phyloP scores from a whole-genome alignment of 2,329 filamentous ascomycete species.

The Cladosporium cucumerinum region DNA sequence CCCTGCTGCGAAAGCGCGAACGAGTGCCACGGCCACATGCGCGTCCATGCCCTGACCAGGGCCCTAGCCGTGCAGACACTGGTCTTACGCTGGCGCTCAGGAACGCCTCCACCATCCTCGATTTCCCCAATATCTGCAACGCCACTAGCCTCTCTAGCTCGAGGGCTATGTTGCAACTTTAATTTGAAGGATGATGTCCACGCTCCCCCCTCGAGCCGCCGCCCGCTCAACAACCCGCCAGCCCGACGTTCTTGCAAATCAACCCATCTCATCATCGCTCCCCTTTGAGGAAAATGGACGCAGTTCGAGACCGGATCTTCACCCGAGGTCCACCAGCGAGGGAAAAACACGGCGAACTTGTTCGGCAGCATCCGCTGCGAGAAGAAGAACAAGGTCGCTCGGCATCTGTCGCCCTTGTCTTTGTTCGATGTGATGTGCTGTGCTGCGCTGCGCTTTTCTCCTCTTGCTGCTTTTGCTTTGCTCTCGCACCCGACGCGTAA shows the following conservation, averaged over 20 bases:
- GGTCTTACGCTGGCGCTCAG: constrained; percentile 13
- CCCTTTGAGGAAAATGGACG: not conserved
- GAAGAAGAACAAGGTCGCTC: not conserved
- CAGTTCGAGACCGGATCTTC: constrained; percentile 12
- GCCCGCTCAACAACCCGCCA: not conserved
- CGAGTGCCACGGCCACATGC: constrained; percentile 1
- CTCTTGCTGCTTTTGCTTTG: not conserved
- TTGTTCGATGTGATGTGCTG: not conserved
- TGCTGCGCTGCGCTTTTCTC: not conserved
- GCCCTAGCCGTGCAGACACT: not conserved
- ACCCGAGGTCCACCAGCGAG: not conserved
- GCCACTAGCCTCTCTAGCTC: constrained; percentile 4
- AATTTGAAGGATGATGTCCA: constrained; percentile 13
- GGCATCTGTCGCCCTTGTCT: not conserved
- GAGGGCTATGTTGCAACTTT: constrained; percentile 12
- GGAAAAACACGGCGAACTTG: not conserved
- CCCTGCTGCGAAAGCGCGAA: not conserved
- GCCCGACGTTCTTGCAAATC: not conserved
- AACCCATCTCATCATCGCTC: not conserved
- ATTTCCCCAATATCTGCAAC: constrained; percentile 7
- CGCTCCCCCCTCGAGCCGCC: not conserved
- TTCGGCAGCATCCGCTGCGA: not conserved
- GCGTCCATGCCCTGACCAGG: not conserved
- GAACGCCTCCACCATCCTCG: constrained; percentile 2
- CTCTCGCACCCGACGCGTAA: constrained; percentile 3